Percentiles rank a stretch among this genome's conserved stretches.
Conservation (phyloP, 345 rosid species). For the Hevea brasiliensis region DNA sequence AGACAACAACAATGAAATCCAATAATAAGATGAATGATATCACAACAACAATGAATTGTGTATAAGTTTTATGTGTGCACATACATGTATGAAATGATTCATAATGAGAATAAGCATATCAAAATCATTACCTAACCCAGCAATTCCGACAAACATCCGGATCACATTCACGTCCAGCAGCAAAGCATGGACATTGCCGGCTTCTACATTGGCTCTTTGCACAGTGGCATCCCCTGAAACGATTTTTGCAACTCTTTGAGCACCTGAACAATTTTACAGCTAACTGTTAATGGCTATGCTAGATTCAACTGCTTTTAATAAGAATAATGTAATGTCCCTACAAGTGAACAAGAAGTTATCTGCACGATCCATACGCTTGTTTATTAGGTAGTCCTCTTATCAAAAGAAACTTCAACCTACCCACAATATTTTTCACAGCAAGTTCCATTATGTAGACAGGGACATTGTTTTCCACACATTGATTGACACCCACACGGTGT, state of each 20-base stretch:
- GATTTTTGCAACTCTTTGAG: slow-evolving; percentile 94
- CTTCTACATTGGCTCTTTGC: slow-evolving; percentile 99
- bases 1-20: too few relatives aligned
- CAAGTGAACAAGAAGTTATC: background rate
- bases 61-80: background rate
- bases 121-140: slow-evolving; percentile 59
- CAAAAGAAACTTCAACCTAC: slow-evolving; percentile 46
- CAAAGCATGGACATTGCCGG: slow-evolving; percentile 98
- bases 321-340: background rate
- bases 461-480: slow-evolving; percentile 79
- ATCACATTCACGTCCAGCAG: slow-evolving; percentile 98
- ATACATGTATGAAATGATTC: background rate
- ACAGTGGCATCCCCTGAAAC: slow-evolving; percentile 99
- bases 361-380: background rate
- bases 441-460: slow-evolving; percentile 66
- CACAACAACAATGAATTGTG: background rate
- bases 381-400: too few relatives aligned
- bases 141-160: slow-evolving; percentile 98
- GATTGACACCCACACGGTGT: slow-evolving; percentile 88
- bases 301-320: background rate
- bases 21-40: background rate
- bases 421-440: slow-evolving; percentile 98
- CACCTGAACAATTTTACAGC: slow-evolving; percentile 55
- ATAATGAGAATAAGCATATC: background rate
- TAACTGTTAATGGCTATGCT: background rate